Conservation (phyloP, 768 basidiomycete species). For the Dentipellis sp. region DNA sequence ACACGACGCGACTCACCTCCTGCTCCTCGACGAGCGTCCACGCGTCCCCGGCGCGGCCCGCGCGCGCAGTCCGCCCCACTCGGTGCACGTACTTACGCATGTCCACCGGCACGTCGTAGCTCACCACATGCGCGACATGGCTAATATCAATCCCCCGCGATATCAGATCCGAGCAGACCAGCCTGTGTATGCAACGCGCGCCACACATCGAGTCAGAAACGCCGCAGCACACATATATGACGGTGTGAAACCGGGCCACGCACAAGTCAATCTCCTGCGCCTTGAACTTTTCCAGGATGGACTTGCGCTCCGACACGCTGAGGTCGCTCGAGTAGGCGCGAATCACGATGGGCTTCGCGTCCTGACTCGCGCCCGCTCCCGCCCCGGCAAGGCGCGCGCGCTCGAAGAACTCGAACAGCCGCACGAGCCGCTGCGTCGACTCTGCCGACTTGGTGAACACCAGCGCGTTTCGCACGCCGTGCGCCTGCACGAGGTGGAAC, state of each 20-base stretch:
- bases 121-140: constrained; percentile 86
- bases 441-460: constrained; percentile 98
- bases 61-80: constrained; percentile 91
- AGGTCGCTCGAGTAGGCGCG: constrained; percentile 87
- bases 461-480: constrained; percentile 57
- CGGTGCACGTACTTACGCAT: constrained; percentile 98
- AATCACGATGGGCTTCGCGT: constrained; percentile 30
- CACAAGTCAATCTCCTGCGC: constrained; percentile 78
- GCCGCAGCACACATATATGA: neutral
- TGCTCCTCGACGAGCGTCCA: constrained; percentile 97
- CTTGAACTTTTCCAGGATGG: constrained; percentile 74
- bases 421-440: constrained; percentile 74
- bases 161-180: constrained; percentile 95
- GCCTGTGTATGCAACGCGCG: constrained; percentile 30
- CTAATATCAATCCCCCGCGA: constrained; percentile 94
- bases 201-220: constrained; percentile 1
- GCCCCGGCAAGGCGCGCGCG: constrained; percentile 26
- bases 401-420: constrained; percentile 77
- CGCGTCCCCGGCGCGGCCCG: constrained; percentile 79
- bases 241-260: constrained; percentile 17
- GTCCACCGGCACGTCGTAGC: constrained; percentile 94
- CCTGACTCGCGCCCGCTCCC: constrained; percentile 11
- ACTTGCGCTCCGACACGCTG: constrained; percentile 57
- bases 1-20: constrained; percentile 39
- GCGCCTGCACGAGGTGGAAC: constrained; percentile 71